Conservation (phyloP, 139 green algal genomes). For the Choricystis sp. region DNA sequence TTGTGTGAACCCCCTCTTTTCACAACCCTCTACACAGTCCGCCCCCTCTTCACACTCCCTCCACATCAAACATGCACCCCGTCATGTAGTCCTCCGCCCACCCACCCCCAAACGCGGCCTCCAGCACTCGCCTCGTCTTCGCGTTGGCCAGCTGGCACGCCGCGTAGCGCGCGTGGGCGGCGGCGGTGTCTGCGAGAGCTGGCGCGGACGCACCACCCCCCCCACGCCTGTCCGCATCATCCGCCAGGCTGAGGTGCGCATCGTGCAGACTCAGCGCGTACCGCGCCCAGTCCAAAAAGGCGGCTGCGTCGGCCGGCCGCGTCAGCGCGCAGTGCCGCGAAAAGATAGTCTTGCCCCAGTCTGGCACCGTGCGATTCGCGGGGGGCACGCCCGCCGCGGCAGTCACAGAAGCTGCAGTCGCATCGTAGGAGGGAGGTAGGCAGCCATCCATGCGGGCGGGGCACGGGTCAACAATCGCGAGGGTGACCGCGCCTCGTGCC, state of each 20-base stretch:
- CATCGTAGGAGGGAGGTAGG: slow-evolving; percentile 39
- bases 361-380: slow-evolving; percentile 34
- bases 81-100: slow-evolving; percentile 49
- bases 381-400: slow-evolving; percentile 1
- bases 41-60: no score
- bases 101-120: slow-evolving; percentile 34
- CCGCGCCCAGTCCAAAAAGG: slow-evolving; percentile 39
- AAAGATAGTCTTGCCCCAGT: slow-evolving; percentile 63
- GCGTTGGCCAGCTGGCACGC: slow-evolving; percentile 52
- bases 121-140: slow-evolving; percentile 54
- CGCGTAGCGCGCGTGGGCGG: slow-evolving; percentile 30
- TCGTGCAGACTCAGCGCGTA: slow-evolving; percentile 12
- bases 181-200: neutral
- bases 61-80: slow-evolving; percentile 30
- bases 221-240: neutral
- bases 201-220: neutral
- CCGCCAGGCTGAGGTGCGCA: slow-evolving; percentile 13
- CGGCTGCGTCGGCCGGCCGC: slow-evolving; percentile 27
- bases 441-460: slow-evolving; percentile 23
- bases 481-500: slow-evolving; percentile 14
- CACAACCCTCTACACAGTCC: no score
- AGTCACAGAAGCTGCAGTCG: neutral
- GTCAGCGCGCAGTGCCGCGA: slow-evolving; percentile 47
- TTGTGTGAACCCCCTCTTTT: no score
- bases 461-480: slow-evolving; percentile 56